Evolutionary conservation across 1,284 basidiomycete species (phyloP).

Genomic region (Phellopilus nigrolimitatus): DNA sequence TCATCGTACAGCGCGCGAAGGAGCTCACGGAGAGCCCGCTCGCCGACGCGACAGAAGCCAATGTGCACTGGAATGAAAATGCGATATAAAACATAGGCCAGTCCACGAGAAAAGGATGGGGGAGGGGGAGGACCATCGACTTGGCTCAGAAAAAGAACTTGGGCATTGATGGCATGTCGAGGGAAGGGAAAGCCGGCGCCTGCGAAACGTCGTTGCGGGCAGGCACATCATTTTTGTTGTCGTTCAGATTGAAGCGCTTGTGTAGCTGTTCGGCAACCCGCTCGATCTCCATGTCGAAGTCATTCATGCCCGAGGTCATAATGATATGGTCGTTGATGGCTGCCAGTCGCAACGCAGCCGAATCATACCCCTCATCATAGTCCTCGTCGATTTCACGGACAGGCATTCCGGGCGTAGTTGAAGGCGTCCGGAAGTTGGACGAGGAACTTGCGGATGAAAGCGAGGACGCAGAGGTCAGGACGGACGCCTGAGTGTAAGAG

Average conservation of each 20-base stretch:
- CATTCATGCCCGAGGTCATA: not conserved
- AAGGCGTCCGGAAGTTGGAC: not conserved
- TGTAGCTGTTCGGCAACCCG: not conserved
- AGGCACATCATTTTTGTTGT: not conserved
- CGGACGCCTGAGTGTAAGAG: not conserved
- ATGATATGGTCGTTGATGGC: not conserved
- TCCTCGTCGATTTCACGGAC: constrained; percentile 14
- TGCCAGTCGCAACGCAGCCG: not conserved
- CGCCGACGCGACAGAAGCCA: too few relatives aligned
- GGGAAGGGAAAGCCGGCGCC: not conserved
- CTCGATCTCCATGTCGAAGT: not conserved
- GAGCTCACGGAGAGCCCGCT: too few relatives aligned
- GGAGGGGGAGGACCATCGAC: not conserved
- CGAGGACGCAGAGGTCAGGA: not conserved
- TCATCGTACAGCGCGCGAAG: too few relatives aligned
- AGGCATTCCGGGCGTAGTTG: not conserved
- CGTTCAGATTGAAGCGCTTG: not conserved
- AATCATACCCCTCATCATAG: constrained; percentile 14
- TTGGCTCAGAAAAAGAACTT: too few relatives aligned
- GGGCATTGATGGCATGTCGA: not conserved
- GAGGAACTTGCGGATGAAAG: not conserved
- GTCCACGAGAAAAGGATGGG: not conserved
- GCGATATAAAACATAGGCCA: too few relatives aligned
- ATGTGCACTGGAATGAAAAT: too few relatives aligned
- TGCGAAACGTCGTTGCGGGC: not conserved